Percentiles rank a stretch among this genome's conserved stretches.
Conservation (phyloP, 2,329 filamentous ascomycete species). For the Claviceps sorghi region DNA sequence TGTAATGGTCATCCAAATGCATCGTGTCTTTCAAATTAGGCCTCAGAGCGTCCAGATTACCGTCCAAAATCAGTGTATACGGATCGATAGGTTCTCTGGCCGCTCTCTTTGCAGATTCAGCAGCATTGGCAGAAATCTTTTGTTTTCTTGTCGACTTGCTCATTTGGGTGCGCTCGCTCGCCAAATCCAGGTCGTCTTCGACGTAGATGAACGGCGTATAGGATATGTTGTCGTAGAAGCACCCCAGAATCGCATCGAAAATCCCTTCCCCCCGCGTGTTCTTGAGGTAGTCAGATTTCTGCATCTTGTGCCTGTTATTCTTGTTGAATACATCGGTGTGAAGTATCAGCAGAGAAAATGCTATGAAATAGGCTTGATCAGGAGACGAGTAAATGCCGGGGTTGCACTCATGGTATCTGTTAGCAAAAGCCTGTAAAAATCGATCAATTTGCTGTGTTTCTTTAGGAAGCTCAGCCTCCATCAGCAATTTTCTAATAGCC, state of each 20-base stretch:
- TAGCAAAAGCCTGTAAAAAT: constrained; percentile 84
- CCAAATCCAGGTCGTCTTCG: constrained; percentile 76
- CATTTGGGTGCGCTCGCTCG: constrained; percentile 55
- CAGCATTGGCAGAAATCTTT: constrained; percentile 49
- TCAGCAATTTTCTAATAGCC: constrained; percentile 85
- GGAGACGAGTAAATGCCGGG: constrained; percentile 83
- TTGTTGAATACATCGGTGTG: constrained; percentile 99
- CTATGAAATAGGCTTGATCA: constrained; percentile 96
- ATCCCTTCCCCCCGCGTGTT: constrained; percentile 86
- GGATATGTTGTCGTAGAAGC: constrained; percentile 96
- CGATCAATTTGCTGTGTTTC: constrained; percentile 97
- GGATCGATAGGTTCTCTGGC: constrained; percentile 83
- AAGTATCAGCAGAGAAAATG: constrained; percentile 88
- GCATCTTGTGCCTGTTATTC: constrained; percentile 99
- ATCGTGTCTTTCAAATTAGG: constrained; percentile 87
- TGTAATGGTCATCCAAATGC: constrained; percentile 81
- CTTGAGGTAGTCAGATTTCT: constrained; percentile 86
- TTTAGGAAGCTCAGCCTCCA: constrained; percentile 91
- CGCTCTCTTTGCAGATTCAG: constrained; percentile 39
- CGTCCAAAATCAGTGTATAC: constrained; percentile 85
- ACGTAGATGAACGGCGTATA: constrained; percentile 98
- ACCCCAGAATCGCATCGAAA: constrained; percentile 84
- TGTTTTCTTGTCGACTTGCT: constrained; percentile 58
- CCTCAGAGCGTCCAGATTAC: constrained; percentile 66
- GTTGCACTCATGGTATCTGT: constrained; percentile 96